Base-by-base conservation (phyloP, 225 moss, liverwort and hornwort species). In the Anthoceros angustus region DNA sequence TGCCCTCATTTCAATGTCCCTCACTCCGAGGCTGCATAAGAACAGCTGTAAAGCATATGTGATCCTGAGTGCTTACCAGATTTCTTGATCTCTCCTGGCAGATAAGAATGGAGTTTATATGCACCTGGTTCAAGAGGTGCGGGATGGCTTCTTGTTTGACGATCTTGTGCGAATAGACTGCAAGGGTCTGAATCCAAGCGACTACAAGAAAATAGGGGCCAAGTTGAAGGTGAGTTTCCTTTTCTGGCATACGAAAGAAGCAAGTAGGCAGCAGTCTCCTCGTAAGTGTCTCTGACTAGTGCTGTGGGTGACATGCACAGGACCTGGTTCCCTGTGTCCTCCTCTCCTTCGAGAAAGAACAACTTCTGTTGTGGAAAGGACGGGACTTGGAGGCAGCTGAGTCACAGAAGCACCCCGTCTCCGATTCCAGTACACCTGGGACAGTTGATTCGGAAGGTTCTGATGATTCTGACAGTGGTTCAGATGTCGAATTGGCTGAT, bases 141-240 rank as follows among this genome's bases (percentile, higher is more conserved):
- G 76, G 67, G 62, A 69, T 45, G 71, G 73, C 16, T 80, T 80
- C 41, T 50, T 71, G 69, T 71, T 43, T n/a, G 62, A 76, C 32
- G 80, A 80, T 72, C 74, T 80, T 39, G 80, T 80, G 18, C 73
- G 76, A 4, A 62, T 80, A 8, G 74, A 80, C 69, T 74, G 76
- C 42, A 76, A 80, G 67, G 71, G 60, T n/a, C 72, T 80, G 43
- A 26, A 74, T 12, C 45, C 76, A 6, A 74, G 42, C 23, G 74
- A 74, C 41, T 42, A 76, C 25, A 69, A 76, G 55, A 16, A 69
- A 42, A 71, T 80, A 14, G 76, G 66, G 23, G 71, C 63, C 25
- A 72, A 71, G 64, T 66, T 80, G 10, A 68, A 80, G 76, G 80
- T 80, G 3, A 14, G 66, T 42, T 32, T 24, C 41, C 45, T 61